A percentile compares a stretch with the other conserved stretches of the same genome.
These are phyloP conservation scores for Lentinula guzmanii DNA, from an alignment of 768 basidiomycete species.

Conservation along the genomic window DNA sequence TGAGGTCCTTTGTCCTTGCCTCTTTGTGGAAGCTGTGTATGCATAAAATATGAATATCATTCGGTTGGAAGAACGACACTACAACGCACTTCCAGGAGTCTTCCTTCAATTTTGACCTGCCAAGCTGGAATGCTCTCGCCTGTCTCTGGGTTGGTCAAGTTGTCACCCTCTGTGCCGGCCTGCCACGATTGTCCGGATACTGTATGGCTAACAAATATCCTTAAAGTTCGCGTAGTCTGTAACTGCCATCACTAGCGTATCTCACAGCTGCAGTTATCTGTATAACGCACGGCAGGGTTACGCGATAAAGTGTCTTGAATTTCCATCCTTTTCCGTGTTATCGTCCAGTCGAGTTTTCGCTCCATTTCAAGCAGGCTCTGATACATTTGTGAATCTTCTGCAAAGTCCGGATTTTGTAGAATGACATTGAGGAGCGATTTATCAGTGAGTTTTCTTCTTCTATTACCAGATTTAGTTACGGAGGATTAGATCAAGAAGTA, in stretches of 20 bases:
- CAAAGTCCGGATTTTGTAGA: slow-evolving; percentile 67
- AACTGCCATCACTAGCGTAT: background rate
- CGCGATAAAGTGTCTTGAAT: slow-evolving; percentile 83
- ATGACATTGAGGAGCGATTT: slow-evolving; percentile 75
- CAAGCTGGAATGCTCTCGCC: slow-evolving; percentile 89
- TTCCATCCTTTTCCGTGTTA: slow-evolving; percentile 84
- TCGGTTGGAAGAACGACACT: background rate
- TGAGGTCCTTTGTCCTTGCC: slow-evolving; percentile 54
- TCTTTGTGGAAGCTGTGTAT: slow-evolving; percentile 47
- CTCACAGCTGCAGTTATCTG: too few species aligned
- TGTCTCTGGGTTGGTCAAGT: slow-evolving; percentile 58
- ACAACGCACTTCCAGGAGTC: slow-evolving; percentile 67
- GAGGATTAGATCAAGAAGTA: background rate
- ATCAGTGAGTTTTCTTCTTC: slow-evolving; percentile 76
- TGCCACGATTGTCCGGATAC: slow-evolving; percentile 88
- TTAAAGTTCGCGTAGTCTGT: slow-evolving; percentile 76
- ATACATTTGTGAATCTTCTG: slow-evolving; percentile 82
- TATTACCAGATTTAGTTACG: slow-evolving; percentile 17
- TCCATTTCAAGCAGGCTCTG: slow-evolving; percentile 84
- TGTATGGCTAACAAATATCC: slow-evolving; percentile 86
- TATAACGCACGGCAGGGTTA: slow-evolving; percentile 53
- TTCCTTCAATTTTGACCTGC: slow-evolving; percentile 82
- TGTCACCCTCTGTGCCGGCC: slow-evolving; percentile 39
- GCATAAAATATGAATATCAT: background rate
- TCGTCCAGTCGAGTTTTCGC: slow-evolving; percentile 90